Evolutionary conservation across 805 yeast genomes (phyloP), one percentile per base, ranked within the genome.

Genomic region (Candida tibetensis): DNA sequence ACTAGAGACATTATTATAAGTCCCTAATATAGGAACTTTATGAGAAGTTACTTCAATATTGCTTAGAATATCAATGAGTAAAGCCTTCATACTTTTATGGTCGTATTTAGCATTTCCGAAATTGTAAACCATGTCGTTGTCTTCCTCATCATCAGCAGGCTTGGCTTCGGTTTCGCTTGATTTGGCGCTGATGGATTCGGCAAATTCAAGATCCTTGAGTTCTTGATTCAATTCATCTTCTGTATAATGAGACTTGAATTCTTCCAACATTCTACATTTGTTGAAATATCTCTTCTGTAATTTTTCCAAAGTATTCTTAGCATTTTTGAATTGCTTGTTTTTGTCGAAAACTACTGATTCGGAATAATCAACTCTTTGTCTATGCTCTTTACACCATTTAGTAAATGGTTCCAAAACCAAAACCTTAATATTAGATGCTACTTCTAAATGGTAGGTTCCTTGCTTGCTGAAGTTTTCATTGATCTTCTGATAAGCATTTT

Each of bases 361-460:
- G 13, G 85, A 77, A 50, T 74, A 77, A 28, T 74, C 78, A 2
- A 87, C 72, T 32, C 95, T 64, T 47, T 76, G 76, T 37, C 73
- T 74, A 59, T 87, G 95, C 37, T 82, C 89, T 13, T 65, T 67
- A 29, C 89, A 73, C 95, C 95, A 88, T 49, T 74, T 73, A 8
- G 76, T 58, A 51, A 87, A 87, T 1, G 95, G 95, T 17, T 70
- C 71, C 35, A 84, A 54, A 1, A 87, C 91, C 57, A 77, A 63
- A 1, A 63, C 51, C 39, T 75, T 72, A 42, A 87, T 80, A 45
- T 75, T 77, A 4, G 72, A 66, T 1, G 91, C 85, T 18, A 86
- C 76, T 34, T 73, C 72, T 30, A 77, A 40, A 55, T 82, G 90
- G 26, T 69, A 66, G 32, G 60, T 58, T 4, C 85, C 86, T 57